Evolutionary conservation across 805 yeast species (phyloP).

Genomic region (Saccharomycopsis amapae): DNA sequence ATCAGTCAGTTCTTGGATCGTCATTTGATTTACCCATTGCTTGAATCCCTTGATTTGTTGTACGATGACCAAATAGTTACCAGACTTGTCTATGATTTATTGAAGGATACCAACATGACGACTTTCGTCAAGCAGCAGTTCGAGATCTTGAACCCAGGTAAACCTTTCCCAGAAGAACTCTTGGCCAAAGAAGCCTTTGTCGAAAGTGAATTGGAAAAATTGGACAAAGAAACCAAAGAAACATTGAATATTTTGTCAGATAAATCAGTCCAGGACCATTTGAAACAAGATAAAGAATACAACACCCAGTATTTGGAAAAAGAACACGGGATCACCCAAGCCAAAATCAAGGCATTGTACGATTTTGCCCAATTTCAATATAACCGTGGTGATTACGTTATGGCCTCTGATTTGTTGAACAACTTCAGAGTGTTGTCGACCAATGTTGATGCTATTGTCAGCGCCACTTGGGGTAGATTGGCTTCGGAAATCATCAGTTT

Average conservation of each 20-base stretch:
- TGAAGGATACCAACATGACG: slow-evolving; percentile 52
- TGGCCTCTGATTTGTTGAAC: slow-evolving; percentile 50
- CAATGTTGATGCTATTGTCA: slow-evolving; percentile 41
- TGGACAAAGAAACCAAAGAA: slow-evolving; percentile 38
- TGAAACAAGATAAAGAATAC: slow-evolving; percentile 49
- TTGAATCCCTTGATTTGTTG: slow-evolving; percentile 40
- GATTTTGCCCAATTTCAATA: slow-evolving; percentile 57
- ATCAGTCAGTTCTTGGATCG: slow-evolving; percentile 55
- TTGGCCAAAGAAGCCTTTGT: slow-evolving; percentile 35
- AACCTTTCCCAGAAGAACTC: slow-evolving; percentile 36
- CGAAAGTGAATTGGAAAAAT: slow-evolving; percentile 31
- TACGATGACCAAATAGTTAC: slow-evolving; percentile 40
- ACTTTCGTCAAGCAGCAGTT: slow-evolving; percentile 42
- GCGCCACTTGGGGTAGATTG: slow-evolving; percentile 65
- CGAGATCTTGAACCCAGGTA: slow-evolving; percentile 34
- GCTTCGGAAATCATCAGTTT: slow-evolving; percentile 50
- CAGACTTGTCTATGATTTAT: slow-evolving; percentile 42
- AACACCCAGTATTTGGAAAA: slow-evolving; percentile 41
- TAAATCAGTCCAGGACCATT: slow-evolving; percentile 43
- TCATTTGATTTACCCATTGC: slow-evolving; percentile 47
- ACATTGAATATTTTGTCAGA: slow-evolving; percentile 40
- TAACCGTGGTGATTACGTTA: slow-evolving; percentile 54
- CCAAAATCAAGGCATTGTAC: slow-evolving; percentile 43
- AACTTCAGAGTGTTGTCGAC: slow-evolving; percentile 51
- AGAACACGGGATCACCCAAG: slow-evolving; percentile 41